These are phyloP conservation scores for Dendrobium huoshanense DNA, from an alignment of 106 monocot species.

Conservation along the genomic window DNA sequence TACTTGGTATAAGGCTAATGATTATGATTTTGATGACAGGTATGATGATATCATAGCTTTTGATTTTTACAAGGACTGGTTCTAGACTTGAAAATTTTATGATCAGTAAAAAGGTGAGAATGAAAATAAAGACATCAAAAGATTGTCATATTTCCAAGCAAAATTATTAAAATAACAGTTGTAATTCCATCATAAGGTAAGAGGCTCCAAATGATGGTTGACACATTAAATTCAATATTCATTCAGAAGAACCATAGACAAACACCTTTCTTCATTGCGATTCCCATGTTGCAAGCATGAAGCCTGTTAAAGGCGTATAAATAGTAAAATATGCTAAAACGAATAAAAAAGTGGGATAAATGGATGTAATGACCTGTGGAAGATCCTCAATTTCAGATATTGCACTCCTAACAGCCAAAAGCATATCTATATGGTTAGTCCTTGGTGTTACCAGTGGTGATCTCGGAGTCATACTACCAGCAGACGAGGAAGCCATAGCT, in stretches of 20 bases:
- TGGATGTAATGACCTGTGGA: constrained; percentile 52
- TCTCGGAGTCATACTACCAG: constrained; percentile 93
- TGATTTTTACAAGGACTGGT: background rate
- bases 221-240: background rate
- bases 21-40: background rate
- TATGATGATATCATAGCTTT: background rate
- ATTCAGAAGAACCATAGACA: background rate
- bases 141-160: background rate
- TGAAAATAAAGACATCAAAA: background rate
- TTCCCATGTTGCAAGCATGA: background rate
- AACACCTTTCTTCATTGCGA: background rate
- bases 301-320: background rate
- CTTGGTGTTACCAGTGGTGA: constrained; percentile 88
- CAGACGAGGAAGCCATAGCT: constrained; percentile 89
- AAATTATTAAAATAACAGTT: background rate
- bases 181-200: background rate
- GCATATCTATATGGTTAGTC: constrained; percentile 71
- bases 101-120: background rate
- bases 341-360: background rate
- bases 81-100: background rate
- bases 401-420: constrained; percentile 65
- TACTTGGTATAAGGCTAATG: background rate
- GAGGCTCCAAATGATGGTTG: background rate
- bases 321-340: background rate
- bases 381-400: constrained; percentile 84